phyloP scores from a whole-genome alignment of 179 eudicot species.

The Spinacia oleracea region DNA sequence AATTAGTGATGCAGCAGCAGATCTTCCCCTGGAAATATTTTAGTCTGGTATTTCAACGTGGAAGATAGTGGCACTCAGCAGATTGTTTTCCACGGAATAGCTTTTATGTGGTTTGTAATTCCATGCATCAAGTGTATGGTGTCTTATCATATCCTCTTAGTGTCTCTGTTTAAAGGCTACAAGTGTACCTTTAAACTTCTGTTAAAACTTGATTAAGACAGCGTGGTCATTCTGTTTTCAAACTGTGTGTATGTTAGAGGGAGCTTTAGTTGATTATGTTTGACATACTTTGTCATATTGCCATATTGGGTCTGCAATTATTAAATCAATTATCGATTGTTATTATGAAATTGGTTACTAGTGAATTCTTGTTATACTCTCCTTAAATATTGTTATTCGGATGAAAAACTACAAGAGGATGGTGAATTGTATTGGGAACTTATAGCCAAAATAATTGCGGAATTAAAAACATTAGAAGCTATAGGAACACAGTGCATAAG shows the following conservation, averaged over 20 bases:
- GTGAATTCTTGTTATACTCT: neutral
- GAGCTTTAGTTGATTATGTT: conserved; percentile 27
- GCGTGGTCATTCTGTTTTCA: conserved; percentile 21
- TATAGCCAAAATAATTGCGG: no score
- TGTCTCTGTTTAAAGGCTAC: conserved; percentile 14
- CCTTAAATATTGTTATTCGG: no score
- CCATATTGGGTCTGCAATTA: conserved; percentile 28
- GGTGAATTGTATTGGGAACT: no score
- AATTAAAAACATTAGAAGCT: no score
- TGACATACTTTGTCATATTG: conserved; percentile 12
- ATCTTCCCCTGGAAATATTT: neutral
- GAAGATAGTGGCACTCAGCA: conserved; percentile 18
- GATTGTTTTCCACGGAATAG: conserved; percentile 6
- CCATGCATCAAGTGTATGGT: conserved; percentile 22
- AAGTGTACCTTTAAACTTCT: conserved; percentile 16
- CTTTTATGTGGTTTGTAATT: conserved; percentile 23
- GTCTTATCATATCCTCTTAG: conserved; percentile 16
- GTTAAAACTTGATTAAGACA: conserved; percentile 18
- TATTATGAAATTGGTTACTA: conserved; percentile 21
- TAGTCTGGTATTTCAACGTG: conserved; percentile 7
- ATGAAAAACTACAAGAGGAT: neutral
- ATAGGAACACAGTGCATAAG: no score
- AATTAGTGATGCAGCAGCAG: conserved; percentile 34
- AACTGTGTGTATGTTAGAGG: conserved; percentile 31
- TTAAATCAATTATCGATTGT: conserved; percentile 22